phyloP scores from a whole-genome alignment of 1,284 basidiomycete species.

The Xerocomus amazonicus region DNA sequence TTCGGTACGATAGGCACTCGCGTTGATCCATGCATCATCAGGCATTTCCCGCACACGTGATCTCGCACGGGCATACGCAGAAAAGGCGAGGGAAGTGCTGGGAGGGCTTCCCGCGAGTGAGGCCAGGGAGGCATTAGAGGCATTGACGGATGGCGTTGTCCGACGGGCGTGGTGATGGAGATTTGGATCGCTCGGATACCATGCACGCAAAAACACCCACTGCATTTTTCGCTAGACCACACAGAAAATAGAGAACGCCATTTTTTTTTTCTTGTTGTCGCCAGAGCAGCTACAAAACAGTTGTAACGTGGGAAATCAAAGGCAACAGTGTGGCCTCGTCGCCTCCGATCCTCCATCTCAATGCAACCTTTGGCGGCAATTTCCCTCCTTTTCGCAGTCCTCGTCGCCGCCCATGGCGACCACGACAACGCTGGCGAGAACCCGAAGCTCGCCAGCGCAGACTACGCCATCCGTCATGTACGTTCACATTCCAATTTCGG shows the following conservation, averaged over 20 bases:
- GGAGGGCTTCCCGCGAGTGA: conserved; percentile 79
- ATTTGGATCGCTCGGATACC: too few relatives aligned
- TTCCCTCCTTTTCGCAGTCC: conserved; percentile 19
- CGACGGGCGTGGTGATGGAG: conserved; percentile 28
- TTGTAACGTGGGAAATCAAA: too few relatives aligned
- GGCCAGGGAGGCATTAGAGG: conserved; percentile 69
- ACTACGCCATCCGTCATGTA: conserved; percentile 53
- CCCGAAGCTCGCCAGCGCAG: conserved; percentile 24
- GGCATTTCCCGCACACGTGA: conserved; percentile 79
- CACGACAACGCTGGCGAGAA: conserved; percentile 27
- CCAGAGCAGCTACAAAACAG: too few relatives aligned
- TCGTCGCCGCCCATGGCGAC: conserved; percentile 32
- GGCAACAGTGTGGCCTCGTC: too few relatives aligned
- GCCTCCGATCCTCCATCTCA: not conserved
- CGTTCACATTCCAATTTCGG: conserved; percentile 28
- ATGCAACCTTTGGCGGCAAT: conserved; percentile 25
- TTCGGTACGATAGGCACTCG: conserved; percentile 56
- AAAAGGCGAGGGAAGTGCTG: conserved; percentile 72
- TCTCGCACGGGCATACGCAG: conserved; percentile 76
- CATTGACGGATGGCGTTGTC: conserved; percentile 61
- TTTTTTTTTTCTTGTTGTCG: too few relatives aligned
- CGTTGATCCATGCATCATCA: conserved; percentile 70
- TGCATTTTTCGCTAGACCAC: too few relatives aligned
- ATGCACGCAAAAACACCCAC: not conserved
- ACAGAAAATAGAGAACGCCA: not conserved